Evolutionary conservation across 345 rosid genomes (phyloP).

Genomic region (Hypericum androsaemum): DNA sequence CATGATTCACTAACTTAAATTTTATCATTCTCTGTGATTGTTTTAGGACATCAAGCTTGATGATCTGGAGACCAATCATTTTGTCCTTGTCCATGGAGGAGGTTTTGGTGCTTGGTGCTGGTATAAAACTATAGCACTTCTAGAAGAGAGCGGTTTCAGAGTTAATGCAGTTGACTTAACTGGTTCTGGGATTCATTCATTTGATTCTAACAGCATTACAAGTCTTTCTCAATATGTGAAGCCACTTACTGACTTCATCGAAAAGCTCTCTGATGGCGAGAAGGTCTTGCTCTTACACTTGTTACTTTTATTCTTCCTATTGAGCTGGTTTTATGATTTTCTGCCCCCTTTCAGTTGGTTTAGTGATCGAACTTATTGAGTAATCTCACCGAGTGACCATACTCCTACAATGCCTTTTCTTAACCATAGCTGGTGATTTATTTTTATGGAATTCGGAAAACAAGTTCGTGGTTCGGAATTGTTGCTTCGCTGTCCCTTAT

Average conservation of each 20-base stretch:
- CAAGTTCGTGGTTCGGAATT: no score
- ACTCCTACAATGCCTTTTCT: no score
- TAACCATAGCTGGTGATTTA: no score
- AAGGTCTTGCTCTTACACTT: conserved; percentile 38
- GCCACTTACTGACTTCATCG: conserved; percentile 72
- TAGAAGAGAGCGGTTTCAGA: conserved; percentile 79
- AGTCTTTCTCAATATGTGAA: conserved; percentile 77
- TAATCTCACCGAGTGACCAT: no score
- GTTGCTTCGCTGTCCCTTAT: no score
- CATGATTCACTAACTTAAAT: not conserved
- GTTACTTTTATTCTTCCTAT: conserved; percentile 4
- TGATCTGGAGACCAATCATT: conserved; percentile 73
- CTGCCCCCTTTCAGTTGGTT: conserved; percentile 3
- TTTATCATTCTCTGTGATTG: conserved; percentile 4
- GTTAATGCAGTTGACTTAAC: conserved; percentile 86
- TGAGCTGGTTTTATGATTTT: not conserved
- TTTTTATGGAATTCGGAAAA: no score
- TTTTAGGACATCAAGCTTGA: conserved; percentile 57
- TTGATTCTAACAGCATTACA: conserved; percentile 49
- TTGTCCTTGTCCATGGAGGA: conserved; percentile 91
- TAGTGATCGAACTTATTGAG: no score
- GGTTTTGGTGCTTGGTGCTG: conserved; percentile 99
- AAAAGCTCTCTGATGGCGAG: conserved; percentile 54
- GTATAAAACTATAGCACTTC: conserved; percentile 90
- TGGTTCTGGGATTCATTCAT: conserved; percentile 86